phyloP scores from a whole-genome alignment of 208 protist species.

The Leishmania mexicana region DNA sequence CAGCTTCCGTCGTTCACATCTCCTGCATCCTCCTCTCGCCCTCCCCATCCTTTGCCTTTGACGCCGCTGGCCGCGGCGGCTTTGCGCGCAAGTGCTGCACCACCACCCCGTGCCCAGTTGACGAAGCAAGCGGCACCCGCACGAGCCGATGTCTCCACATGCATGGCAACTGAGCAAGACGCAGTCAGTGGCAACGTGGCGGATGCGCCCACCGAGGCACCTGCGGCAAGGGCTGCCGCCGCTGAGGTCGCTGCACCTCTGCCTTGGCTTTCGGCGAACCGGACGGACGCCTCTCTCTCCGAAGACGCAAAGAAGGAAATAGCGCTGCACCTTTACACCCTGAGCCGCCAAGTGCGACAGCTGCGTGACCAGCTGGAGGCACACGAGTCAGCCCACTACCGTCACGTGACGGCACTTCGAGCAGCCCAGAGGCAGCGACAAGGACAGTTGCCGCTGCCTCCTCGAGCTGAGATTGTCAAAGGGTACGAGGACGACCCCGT shows the following conservation, averaged over 20 bases:
- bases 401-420: constrained; percentile 17
- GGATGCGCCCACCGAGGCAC: not conserved
- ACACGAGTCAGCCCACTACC: constrained; percentile 27
- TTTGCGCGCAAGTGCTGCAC: not conserved
- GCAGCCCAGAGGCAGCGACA: not conserved
- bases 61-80: not conserved
- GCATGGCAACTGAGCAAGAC: not conserved
- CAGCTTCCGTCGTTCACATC: constrained; percentile 4
- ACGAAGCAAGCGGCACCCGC: not conserved
- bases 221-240: not conserved
- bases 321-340: constrained; percentile 57
- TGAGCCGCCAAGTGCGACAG: constrained; percentile 47
- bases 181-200: not conserved
- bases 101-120: not conserved
- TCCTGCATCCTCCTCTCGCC: not conserved
- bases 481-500: constrained; percentile 56
- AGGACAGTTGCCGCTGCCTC: not conserved
- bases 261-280: not conserved
- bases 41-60: not conserved
- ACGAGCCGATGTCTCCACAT: not conserved
- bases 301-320: constrained; percentile 52
- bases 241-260: not conserved
- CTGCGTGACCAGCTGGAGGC: constrained; percentile 36
- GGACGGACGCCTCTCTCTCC: constrained; percentile 16
- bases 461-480: constrained; percentile 62